phyloP scores from a whole-genome alignment of 2,329 filamentous ascomycete genomes.

The Fusarium tanahbumbuense region DNA sequence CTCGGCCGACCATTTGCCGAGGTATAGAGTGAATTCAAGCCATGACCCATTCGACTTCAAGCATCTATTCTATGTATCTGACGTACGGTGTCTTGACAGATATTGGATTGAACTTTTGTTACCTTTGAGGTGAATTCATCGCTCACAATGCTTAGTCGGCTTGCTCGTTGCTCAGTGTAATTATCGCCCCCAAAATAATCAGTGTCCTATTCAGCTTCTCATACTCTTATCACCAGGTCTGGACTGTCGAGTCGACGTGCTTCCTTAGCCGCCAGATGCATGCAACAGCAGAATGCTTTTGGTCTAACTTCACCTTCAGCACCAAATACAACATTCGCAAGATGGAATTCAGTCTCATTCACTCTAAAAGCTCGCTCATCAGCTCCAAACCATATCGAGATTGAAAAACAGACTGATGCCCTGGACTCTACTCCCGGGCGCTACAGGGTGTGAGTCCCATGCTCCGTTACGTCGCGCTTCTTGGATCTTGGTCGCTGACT shows the following conservation, averaged over 20 bases:
- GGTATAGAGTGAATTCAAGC: background rate
- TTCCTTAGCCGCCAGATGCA: slow-evolving; percentile 7
- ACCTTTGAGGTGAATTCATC: background rate
- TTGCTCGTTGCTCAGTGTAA: slow-evolving; percentile 38
- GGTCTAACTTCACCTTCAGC: slow-evolving; percentile 4
- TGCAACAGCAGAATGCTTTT: slow-evolving; percentile 3
- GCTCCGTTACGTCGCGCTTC: slow-evolving; percentile 5
- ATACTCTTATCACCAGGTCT: slow-evolving; percentile 21
- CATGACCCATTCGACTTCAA: background rate
- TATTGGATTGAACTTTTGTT: background rate
- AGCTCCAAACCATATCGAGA: background rate
- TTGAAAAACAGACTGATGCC: background rate
- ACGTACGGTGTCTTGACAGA: background rate
- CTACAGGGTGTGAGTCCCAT: slow-evolving; percentile 38
- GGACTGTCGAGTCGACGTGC: slow-evolving; percentile 28
- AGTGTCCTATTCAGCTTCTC: slow-evolving; percentile 15
- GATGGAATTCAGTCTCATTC: background rate
- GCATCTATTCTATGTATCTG: background rate
- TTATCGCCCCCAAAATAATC: background rate
- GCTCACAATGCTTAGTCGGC: slow-evolving; percentile 36
- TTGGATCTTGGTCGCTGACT: slow-evolving; percentile 19
- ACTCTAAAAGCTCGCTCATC: background rate
- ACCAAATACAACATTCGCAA: background rate
- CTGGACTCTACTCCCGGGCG: slow-evolving; percentile 3
- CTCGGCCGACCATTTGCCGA: slow-evolving; percentile 37